Base-by-base conservation (phyloP, 805 yeast genomes). In the Candida oleophila region DNA sequence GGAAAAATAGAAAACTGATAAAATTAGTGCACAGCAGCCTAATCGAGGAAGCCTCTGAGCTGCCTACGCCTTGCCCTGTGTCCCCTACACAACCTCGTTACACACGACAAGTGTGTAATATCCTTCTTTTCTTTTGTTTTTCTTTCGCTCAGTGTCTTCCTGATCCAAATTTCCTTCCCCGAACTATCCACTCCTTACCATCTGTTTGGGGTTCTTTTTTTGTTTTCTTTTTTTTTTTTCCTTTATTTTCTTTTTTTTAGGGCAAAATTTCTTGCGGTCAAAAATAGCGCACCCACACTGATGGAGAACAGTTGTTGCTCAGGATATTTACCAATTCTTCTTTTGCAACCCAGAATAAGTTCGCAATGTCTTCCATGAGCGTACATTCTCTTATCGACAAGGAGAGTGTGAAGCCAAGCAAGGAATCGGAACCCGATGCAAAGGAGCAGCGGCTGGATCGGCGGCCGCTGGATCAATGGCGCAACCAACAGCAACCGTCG, bases 321-420 rank as follows among this genome's bases (percentile, higher is more conserved):
- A n/a, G n/a, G n/a, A n/a, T n/a, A n/a, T 25, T 25, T 25, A 25
- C 30, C 11, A 7, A 7, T 11, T 11, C 30, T 25, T 25, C 30
- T 25, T 25, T 11, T 11, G 30, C 11, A 25, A 11, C 30, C 11
- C 30, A 25, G 30, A 7, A 7, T 25, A 25, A 7, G 11, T 25
- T 7, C 11, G 11, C 9, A 5, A 25, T 25, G 40, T 42, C 45
- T 15, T 66, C 72, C 46, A 69, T 71, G 70, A 69, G 73, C 54
- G 76, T 70, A 34, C 65, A 68, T 51, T 64, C 73, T 43, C 71
- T 71, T 48, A 66, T 71, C 33, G 74, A 66, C 42, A 67, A 55
- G 30, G 30, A 25, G 30, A 25, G 39, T 22, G 14, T 16, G 22
- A 36, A 25, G 30, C 30, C 30, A 25, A 25, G 50, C n/a, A n/a